Evolutionary conservation across 768 basidiomycete species (phyloP).

Genomic region (Mycena sanguinolenta): DNA sequence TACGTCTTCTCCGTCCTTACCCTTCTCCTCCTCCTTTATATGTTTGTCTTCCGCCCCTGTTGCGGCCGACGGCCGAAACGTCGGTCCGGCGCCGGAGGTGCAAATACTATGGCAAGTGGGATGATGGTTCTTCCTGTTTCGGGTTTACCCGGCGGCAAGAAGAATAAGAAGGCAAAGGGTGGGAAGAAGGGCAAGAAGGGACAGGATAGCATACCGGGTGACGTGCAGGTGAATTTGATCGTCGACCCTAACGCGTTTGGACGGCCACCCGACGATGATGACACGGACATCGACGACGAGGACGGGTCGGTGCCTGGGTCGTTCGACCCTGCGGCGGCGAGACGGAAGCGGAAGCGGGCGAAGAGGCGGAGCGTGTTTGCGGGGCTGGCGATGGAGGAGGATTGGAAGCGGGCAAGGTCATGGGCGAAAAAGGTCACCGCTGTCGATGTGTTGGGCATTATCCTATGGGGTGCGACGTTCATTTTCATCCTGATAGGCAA

Average conservation of each 20-base stretch:
- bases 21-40: conserved; percentile 62
- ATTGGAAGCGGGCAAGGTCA: conserved; percentile 70
- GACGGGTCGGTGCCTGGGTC: conserved; percentile 53
- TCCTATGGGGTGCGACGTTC: conserved; percentile 72
- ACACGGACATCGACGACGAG: conserved; percentile 52
- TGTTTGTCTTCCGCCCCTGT: conserved; percentile 72
- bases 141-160: conserved; percentile 59
- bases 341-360: conserved; percentile 53
- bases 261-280: conserved; percentile 53
- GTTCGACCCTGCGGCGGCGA: conserved; percentile 45
- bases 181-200: conserved; percentile 56
- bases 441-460: conserved; percentile 60
- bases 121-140: conserved; percentile 78
- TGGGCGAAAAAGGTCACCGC: conserved; percentile 66
- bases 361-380: conserved; percentile 66
- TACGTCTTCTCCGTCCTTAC: conserved; percentile 71
- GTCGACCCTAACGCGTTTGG: conserved; percentile 75
- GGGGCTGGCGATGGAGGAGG: conserved; percentile 73
- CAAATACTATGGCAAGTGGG: conserved; percentile 51
- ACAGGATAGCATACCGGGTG: conserved; percentile 55
- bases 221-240: conserved; percentile 81
- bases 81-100: conserved; percentile 40
- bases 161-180: conserved; percentile 47
- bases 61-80: conserved; percentile 56
- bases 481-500: conserved; percentile 72